Base-by-base conservation (phyloP, 257 asterid genomes). In the Solanum tarapatanum region DNA sequence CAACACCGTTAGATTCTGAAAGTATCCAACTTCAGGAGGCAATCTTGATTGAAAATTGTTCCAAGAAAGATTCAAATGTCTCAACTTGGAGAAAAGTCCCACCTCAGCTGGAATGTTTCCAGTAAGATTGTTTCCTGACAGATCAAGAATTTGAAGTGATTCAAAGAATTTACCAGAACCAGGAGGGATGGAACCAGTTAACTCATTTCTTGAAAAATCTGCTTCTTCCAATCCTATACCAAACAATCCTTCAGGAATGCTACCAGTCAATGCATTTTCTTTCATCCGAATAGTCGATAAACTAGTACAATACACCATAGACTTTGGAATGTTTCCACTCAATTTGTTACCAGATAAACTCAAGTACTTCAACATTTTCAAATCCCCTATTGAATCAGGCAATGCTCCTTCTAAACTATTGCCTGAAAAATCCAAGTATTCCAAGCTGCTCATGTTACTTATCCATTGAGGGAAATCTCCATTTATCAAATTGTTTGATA, bases 381-480 rank as follows among this genome's bases (percentile, higher is more conserved):
- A 82, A 19, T 90, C 93, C 19, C 94, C 96, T 2, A 94, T 90
- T 35, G 95, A 83, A 24, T 89, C 12, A 19, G 99, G 98, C 23
- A 94, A 89, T 12, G 93, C 70, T 6, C 98, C 98, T 2, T 89
- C 89, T 6, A 97, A 77, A 69, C 77, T 90, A 68, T 97, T 97
- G 88, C 91, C 90, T 2, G 98, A 93, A 21, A 97, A 60, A 88
- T 97, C 98, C 0, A 93, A 1, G 87, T 75, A 74, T 33, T 94
- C 93, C 76, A 97, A 89, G 88, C 90, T 90, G 87, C 76, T 88
- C 89, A 93, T 51, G 28, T 90, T 89, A 10, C 89, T 86, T 70
- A 95, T 91, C 99, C 99, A 95, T 26, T 75, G 88, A 82, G 99
- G 99, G 87, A 97, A 95, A 21, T 88, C 93, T 72, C 99, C 99